A percentile compares a stretch with the other conserved stretches of the same genome.
These are phyloP conservation scores for Trichoderma gamsii DNA, from an alignment of 495 filamentous ascomycete species.

Conservation along the genomic window DNA sequence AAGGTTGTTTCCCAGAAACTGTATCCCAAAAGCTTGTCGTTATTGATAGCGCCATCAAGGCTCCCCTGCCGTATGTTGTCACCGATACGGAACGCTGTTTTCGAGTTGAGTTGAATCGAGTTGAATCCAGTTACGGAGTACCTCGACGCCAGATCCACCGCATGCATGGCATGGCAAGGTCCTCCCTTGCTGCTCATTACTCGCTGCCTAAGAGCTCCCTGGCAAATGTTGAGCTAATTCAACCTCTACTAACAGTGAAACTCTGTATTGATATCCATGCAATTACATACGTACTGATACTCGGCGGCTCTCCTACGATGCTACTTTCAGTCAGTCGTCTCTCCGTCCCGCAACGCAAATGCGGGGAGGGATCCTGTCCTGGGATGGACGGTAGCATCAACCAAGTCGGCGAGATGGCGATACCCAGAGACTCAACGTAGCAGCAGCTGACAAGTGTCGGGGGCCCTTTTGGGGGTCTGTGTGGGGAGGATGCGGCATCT, in stretches of 20 bases:
- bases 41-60: too few species aligned
- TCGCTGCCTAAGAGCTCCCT: background rate
- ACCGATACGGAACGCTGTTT: too few species aligned
- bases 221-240: background rate
- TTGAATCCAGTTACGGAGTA: too few species aligned
- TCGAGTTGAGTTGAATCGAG: too few species aligned
- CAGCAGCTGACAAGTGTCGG: background rate
- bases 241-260: background rate
- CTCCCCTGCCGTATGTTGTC: too few species aligned
- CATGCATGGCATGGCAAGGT: background rate
- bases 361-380: background rate
- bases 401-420: background rate
- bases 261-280: too few species aligned
- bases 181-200: background rate
- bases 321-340: background rate
- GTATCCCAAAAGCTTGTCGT: too few species aligned
- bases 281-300: too few species aligned
- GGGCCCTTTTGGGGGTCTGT: background rate
- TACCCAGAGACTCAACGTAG: slow-evolving; percentile 8
- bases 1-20: too few species aligned
- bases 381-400: slow-evolving; percentile 3
- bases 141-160: background rate
- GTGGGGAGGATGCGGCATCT: slow-evolving; percentile 10
- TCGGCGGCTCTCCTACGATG: background rate
- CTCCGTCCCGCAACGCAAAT: slow-evolving; percentile 6